phyloP scores from a whole-genome alignment of 2,329 filamentous ascomycete species.

The Aureobasidium pullulans region DNA sequence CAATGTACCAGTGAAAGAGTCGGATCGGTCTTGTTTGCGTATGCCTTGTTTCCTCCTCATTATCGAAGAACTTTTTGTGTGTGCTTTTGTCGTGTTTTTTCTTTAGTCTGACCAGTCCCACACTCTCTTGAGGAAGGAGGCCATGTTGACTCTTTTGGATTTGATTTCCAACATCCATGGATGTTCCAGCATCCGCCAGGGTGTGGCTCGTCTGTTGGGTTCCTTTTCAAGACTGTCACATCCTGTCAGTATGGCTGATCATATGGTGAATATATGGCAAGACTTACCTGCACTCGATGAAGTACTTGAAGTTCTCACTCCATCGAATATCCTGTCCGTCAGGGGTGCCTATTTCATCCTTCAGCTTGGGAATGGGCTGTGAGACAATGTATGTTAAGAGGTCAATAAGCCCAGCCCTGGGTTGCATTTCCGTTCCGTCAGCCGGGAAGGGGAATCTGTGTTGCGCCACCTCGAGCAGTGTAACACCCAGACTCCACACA shows the following conservation, averaged over 20 bases:
- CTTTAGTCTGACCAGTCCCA: conserved; percentile 84
- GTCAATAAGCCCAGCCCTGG: conserved; percentile 85
- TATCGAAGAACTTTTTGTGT: not conserved
- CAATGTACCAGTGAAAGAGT: not conserved
- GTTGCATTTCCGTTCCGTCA: conserved; percentile 92
- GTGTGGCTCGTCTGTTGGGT: conserved; percentile 74
- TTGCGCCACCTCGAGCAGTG: conserved; percentile 96
- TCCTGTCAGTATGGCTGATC: conserved; percentile 20
- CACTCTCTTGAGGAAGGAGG: conserved; percentile 83
- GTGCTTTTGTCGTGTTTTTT: not conserved
- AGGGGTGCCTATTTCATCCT: conserved; percentile 64
- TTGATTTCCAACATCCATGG: conserved; percentile 98
- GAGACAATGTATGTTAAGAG: conserved; percentile 94
- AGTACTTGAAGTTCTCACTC: conserved; percentile 98
- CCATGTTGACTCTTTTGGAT: conserved; percentile 94
- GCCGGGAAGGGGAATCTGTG: conserved; percentile 97
- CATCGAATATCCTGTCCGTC: conserved; percentile 75
- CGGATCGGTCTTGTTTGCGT: not conserved
- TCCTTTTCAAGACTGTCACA: conserved; percentile 81
- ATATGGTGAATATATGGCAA: not conserved
- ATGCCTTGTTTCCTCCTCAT: not conserved
- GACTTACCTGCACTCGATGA: conserved; percentile 96
- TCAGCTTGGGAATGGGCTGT: conserved; percentile 88
- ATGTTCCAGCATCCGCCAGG: conserved; percentile 98
- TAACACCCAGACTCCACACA: conserved; percentile 96